phyloP scores from a whole-genome alignment of 2,329 filamentous ascomycete species.

The Ambrosiella xylebori region DNA sequence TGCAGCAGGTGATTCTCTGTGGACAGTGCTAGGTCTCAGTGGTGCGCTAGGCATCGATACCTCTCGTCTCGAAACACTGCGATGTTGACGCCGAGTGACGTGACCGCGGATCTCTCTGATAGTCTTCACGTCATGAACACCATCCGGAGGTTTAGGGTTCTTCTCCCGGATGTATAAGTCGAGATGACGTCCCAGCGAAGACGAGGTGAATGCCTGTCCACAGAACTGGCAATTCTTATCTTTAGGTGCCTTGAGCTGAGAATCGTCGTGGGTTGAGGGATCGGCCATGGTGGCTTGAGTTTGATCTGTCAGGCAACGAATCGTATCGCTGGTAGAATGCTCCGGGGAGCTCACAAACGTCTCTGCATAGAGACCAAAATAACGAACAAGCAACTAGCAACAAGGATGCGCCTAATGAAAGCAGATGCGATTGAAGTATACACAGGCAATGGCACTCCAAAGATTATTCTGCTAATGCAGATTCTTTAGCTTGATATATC shows the following conservation, averaged over 20 bases:
- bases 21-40: conserved; percentile 23
- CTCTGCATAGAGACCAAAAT: conserved; percentile 8
- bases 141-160: conserved; percentile 76
- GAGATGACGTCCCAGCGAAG: conserved; percentile 79
- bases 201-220: conserved; percentile 78
- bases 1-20: conserved; percentile 18
- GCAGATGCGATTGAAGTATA: too few relatives aligned
- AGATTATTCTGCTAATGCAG: too few relatives aligned
- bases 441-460: too few relatives aligned
- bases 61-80: conserved; percentile 31
- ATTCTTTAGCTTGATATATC: too few relatives aligned
- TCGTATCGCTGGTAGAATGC: conserved; percentile 1
- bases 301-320: not conserved
- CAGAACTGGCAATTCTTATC: conserved; percentile 84
- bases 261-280: conserved; percentile 17
- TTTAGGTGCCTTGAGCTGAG: conserved; percentile 38
- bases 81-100: conserved; percentile 73
- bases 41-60: conserved; percentile 41
- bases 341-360: conserved; percentile 11
- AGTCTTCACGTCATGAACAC: conserved; percentile 76
- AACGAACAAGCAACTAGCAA: not conserved
- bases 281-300: conserved; percentile 20
- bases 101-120: conserved; percentile 68
- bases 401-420: too few relatives aligned
- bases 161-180: conserved; percentile 89